Base-by-base conservation (phyloP, 1,139 yeast genomes). In the Candida tropicalis region DNA sequence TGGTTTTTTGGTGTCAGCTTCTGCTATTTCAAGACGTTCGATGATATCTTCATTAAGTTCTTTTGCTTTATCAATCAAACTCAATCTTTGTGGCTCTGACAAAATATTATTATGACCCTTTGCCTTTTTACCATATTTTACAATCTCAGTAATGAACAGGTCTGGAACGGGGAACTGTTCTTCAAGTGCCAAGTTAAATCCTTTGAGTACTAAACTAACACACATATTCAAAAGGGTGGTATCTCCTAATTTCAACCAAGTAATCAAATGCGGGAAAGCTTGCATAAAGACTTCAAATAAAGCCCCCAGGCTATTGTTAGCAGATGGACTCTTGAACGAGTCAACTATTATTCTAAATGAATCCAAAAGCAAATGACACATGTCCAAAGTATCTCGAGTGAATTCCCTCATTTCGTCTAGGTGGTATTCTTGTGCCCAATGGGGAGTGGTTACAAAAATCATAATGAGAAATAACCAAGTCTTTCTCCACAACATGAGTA, bases 211-310 rank as follows among this genome's bases (percentile, higher is more conserved):
- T 46, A 88, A 70, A 25, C 74, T 75, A 10, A 88, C 91, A 68
- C 96, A 88, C 1, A 90, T 78, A 29, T 79, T 81, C 37, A 90
- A 70, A 36, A 91, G 69, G 2, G 89, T 84, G 9, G 79, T 70
- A 63, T 91, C 97, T 44, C 91, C 89, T 40, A 91, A 68, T 48
- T 95, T 74, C 31, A 91, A 69, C 95, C 97, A 87, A 28, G 81
- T 82, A 38, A 87, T 72, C 68, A 87, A 81, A 47, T 81, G 70
- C 20, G 74, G 71, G 51, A 85, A 81, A 0, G 89, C 78, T 20
- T 64, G 57, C 66, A 78, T 63, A 40, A 72, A 73, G 13, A 62
- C 67, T 28, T 55, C 55, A 42, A 69, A 68, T 25, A 74, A 54
- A 11, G 55, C 46, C 17, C 53, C 55, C 44, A 38, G 44, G 1